Evolutionary conservation across 352 stramenopile species (phyloP).

Genomic region (Aphanomyces stellatus): DNA sequence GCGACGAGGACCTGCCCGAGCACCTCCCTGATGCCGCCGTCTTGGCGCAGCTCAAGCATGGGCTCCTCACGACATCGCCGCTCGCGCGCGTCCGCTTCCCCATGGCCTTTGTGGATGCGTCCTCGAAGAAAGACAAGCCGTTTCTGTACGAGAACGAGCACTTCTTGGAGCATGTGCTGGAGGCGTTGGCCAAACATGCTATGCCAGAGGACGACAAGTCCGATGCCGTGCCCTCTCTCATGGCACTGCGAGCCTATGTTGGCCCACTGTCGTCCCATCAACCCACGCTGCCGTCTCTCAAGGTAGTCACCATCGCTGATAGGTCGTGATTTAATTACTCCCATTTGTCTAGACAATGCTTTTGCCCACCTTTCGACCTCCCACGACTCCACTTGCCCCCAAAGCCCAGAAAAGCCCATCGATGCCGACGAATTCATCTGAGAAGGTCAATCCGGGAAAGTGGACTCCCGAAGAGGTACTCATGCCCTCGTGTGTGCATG

Average conservation of each 20-base stretch:
- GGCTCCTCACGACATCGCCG: background rate
- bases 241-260: background rate
- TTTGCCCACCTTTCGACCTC: too few species aligned
- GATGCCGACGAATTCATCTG: background rate
- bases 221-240: conserved; percentile 9
- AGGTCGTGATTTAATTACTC: too few species aligned
- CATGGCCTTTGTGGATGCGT: conserved; percentile 4
- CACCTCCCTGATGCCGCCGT: conserved; percentile 2
- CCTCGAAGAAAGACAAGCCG: background rate
- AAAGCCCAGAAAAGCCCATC: too few species aligned
- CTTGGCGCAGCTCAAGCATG: background rate
- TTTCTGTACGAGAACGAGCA: conserved; percentile 14
- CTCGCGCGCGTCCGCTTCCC: background rate
- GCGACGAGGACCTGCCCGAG: conserved; percentile 8
- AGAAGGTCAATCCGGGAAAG: conserved; percentile 2
- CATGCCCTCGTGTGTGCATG: background rate
- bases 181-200: background rate
- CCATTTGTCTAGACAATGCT: too few species aligned
- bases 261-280: background rate
- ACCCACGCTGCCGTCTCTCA: background rate
- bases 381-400: too few species aligned
- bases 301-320: too few species aligned
- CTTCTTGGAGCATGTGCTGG: background rate
- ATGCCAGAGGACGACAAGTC: conserved; percentile 4
- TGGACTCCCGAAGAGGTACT: conserved; percentile 31